Percentiles rank a stretch among this genome's conserved stretches.
Evolutionary conservation across 1,284 basidiomycete species (phyloP).

Genomic region (Meripilus lineatus): DNA sequence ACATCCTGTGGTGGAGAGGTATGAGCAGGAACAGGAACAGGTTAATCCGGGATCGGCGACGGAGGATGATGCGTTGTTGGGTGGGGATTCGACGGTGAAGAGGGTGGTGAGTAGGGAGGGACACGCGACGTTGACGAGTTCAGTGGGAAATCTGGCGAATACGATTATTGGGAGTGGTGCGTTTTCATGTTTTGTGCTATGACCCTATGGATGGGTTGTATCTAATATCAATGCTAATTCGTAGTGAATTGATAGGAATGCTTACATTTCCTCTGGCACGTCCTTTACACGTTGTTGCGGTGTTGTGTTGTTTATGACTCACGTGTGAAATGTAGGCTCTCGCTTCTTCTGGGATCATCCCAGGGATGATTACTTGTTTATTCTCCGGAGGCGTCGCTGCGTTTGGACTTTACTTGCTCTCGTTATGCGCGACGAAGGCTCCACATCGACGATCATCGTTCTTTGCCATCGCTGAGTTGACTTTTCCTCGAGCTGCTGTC

Average conservation of each 20-base stretch:
- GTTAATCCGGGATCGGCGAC: conserved; percentile 19
- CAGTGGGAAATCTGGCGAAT: conserved; percentile 75
- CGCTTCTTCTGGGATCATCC: conserved; percentile 81
- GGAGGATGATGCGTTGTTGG: conserved; percentile 49
- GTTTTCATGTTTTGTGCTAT: conserved; percentile 22
- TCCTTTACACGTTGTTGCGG: conserved; percentile 9
- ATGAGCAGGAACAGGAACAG: conserved; percentile 6
- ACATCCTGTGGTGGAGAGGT: conserved; percentile 11
- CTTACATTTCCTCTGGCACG: conserved; percentile 75
- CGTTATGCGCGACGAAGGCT: conserved; percentile 79
- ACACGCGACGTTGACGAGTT: conserved; percentile 60
- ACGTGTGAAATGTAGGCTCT: conserved; percentile 54
- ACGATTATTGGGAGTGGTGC: conserved; percentile 87
- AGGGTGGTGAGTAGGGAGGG: conserved; percentile 46
- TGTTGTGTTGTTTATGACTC: neutral
- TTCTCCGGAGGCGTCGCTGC: conserved; percentile 78
- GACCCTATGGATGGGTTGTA: neutral
- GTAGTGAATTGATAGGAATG: conserved; percentile 70
- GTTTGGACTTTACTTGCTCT: conserved; percentile 89
- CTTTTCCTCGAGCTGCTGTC: conserved; percentile 79
- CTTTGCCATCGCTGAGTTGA: conserved; percentile 81
- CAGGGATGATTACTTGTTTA: conserved; percentile 85
- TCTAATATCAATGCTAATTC: neutral
- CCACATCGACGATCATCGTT: conserved; percentile 80
- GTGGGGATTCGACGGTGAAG: conserved; percentile 31